Evolutionary conservation across 2,329 filamentous ascomycete genomes (phyloP).

Genomic region (Fusarium redolens): DNA sequence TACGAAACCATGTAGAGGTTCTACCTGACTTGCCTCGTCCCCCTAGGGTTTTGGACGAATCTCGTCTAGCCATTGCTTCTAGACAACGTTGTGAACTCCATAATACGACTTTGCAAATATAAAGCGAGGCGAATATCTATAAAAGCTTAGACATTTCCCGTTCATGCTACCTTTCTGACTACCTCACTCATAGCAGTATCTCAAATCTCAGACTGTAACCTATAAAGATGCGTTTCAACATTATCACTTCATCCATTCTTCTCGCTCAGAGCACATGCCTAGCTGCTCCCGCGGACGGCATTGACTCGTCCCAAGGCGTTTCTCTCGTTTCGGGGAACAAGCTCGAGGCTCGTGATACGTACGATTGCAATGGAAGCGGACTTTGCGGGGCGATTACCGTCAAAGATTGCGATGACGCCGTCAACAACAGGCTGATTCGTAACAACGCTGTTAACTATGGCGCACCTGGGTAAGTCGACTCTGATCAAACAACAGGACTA

Average conservation of each 20-base stretch:
- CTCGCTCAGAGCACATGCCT: not conserved
- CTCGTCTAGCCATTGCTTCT: not conserved
- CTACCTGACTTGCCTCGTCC: too few relatives aligned
- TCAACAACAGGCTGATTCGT: not conserved
- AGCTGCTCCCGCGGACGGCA: not conserved
- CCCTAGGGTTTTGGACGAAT: not conserved
- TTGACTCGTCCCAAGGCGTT: not conserved
- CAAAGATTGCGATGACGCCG: not conserved
- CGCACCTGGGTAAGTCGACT: not conserved
- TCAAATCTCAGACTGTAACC: not conserved
- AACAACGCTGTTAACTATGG: not conserved
- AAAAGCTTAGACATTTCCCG: not conserved
- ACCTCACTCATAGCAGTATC: not conserved
- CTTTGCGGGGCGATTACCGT: not conserved
- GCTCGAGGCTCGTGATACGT: not conserved
- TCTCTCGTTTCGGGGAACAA: not conserved
- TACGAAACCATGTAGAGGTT: not conserved
- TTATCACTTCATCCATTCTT: not conserved
- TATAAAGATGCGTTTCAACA: not conserved
- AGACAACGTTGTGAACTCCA: too few relatives aligned
- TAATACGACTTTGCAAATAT: too few relatives aligned
- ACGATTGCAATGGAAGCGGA: not conserved
- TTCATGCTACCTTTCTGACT: not conserved
- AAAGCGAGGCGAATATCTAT: not conserved
- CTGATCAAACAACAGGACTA: fast-evolving